Conservation (phyloP, 2,329 filamentous ascomycete genomes). For the Orbilia ellipsospora region DNA sequence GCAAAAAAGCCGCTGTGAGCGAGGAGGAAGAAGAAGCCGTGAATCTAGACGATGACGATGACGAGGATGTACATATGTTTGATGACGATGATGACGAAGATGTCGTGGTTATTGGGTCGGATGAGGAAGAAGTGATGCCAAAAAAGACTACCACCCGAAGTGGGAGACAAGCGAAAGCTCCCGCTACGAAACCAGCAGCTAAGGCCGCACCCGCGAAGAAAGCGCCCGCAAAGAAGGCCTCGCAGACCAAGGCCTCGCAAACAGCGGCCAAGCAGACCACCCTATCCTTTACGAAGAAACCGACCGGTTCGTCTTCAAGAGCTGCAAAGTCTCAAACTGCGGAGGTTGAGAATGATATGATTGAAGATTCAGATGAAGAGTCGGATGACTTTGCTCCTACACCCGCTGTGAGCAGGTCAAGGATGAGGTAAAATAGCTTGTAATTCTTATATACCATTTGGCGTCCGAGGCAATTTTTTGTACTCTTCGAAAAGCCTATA, state of each 20-base stretch:
- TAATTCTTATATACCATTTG: background rate
- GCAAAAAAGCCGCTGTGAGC: slow-evolving; percentile 61
- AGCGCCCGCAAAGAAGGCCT: slow-evolving; percentile 62
- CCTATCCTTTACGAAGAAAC: slow-evolving; percentile 40
- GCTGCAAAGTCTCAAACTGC: slow-evolving; percentile 33
- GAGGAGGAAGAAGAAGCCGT: slow-evolving; percentile 62
- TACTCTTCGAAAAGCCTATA: no score
- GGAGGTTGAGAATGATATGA: slow-evolving; percentile 47
- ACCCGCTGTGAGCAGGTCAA: slow-evolving; percentile 25
- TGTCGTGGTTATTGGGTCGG: slow-evolving; percentile 66
- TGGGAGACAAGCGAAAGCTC: slow-evolving; percentile 46
- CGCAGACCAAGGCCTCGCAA: slow-evolving; percentile 59
- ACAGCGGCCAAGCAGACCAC: slow-evolving; percentile 43
- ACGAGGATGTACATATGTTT: slow-evolving; percentile 63
- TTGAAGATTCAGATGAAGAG: slow-evolving; percentile 53
- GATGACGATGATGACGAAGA: slow-evolving; percentile 65
- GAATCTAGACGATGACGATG: slow-evolving; percentile 62
- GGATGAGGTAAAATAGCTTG: slow-evolving; percentile 14
- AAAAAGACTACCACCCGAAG: slow-evolving; percentile 57
- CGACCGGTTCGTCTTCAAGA: slow-evolving; percentile 6
- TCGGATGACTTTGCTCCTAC: slow-evolving; percentile 54
- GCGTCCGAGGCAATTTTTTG: background rate
- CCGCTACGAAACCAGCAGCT: slow-evolving; percentile 61
- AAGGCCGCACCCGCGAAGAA: slow-evolving; percentile 61
- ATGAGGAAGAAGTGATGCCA: slow-evolving; percentile 66